Conservation (phyloP, 176 grass and related monocot species). For the Carex kokanica region DNA sequence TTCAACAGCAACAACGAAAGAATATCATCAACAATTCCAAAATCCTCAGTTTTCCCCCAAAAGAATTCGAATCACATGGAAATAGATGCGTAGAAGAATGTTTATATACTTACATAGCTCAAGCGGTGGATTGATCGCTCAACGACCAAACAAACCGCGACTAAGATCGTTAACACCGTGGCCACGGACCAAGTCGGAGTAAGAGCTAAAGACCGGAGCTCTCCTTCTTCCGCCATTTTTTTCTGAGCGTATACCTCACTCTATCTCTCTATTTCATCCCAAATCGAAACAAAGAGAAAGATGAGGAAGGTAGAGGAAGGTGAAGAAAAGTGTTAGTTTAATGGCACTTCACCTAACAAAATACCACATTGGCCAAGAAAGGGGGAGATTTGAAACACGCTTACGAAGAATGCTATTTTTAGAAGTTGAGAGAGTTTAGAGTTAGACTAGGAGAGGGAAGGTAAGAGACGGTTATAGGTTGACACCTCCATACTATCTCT, state of each 20-base stretch:
- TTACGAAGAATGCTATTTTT: conserved; percentile 7
- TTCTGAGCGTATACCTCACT: background rate
- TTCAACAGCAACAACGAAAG: background rate
- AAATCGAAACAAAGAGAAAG: background rate
- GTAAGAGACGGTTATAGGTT: conserved; percentile 12
- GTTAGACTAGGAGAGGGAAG: conserved; percentile 1
- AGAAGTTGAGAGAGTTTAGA: conserved; percentile 18
- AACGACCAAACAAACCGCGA: conserved; percentile 74
- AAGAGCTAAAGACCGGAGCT: conserved; percentile 75
- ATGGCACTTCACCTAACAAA: background rate
- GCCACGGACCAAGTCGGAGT: conserved; percentile 99
- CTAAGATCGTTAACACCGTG: conserved; percentile 79
- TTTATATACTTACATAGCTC: conserved; percentile 60
- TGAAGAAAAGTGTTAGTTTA: background rate
- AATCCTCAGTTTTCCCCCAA: background rate
- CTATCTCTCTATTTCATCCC: conserved; percentile 18
- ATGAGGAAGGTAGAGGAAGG: background rate
- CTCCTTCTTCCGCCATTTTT: conserved; percentile 46
- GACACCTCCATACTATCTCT: background rate
- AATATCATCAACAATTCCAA: background rate
- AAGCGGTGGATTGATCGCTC: conserved; percentile 92
- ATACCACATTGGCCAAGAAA: conserved; percentile 17
- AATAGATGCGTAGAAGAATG: background rate
- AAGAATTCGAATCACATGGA: background rate
- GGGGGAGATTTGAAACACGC: background rate